Evolutionary conservation across 495 filamentous ascomycete species (phyloP), one percentile per base, ranked within the genome.

Genomic region (Pyrenula aspistea): DNA sequence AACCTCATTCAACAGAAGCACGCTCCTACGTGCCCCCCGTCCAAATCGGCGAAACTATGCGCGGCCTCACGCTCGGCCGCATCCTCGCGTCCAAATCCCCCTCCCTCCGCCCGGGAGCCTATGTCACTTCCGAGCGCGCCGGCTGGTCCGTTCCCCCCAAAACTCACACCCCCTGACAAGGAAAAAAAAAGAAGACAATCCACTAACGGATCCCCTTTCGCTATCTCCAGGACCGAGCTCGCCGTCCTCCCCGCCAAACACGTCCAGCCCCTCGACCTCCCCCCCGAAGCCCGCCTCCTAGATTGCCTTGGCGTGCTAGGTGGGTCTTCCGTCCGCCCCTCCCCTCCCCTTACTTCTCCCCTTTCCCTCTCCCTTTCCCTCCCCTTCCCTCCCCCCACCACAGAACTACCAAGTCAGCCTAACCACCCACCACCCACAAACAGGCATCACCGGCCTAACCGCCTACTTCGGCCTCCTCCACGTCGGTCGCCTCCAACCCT

Each of bases 11-110:
- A 47, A 77, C 72, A 60, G 80, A 81, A 61, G 74, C 74, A 51
- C 74, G 85, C 36, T 84, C 84, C 12, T 91, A 89, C 70, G 65
- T 83, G 12, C 75, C 81, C 0, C 84, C 87, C 8, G 83, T 90
- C 8, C 69, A 79, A 54, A 73, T 82, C 56, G 84, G 81, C 62
- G 77, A 77, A 57, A 73, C 81, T 11, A 91, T 93, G 86, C 82
- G 82, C 59, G 82, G 83, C 22, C 65, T 68, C 23, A 73, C 70
- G 58, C 75, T 91, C 56, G 70, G 71, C 23, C 78, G 83, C 54
- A 71, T 83, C 48, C 53, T 81, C 57, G 56, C 66, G 31, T 75
- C 78, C 20, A 77, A 75, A 53, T 61, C 57, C 22, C 53, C 58
- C 19, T 63, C 75, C 10, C 25, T 53, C 10, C 59, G 67, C 24